These are phyloP conservation scores for Xylaria sp. DNA, from an alignment of 2,329 filamentous ascomycete species.

Conservation along the genomic window DNA sequence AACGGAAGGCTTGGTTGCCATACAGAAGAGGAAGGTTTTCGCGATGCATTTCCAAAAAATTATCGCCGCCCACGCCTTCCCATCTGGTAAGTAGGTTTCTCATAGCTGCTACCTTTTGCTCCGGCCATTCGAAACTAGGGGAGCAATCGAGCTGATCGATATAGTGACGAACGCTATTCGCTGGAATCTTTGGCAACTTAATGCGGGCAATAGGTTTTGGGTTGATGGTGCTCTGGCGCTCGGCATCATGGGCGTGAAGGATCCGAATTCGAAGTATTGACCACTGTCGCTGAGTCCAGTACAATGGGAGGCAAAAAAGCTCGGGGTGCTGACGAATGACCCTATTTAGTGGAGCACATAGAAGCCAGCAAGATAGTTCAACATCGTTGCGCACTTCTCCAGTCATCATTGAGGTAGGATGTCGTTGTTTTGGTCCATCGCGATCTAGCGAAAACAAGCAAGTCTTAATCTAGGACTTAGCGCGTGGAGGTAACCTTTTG, in stretches of 20 bases:
- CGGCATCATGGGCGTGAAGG: conserved; percentile 5
- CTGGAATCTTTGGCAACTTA: neutral
- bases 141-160: neutral
- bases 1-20: neutral
- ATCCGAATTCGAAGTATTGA: neutral
- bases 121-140: neutral
- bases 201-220: neutral
- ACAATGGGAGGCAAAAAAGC: neutral
- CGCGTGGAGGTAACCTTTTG: too few species aligned
- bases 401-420: conserved; percentile 1
- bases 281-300: conserved; percentile 5
- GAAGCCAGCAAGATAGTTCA: conserved; percentile 1
- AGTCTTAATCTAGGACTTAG: too few species aligned
- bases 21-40: neutral
- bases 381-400: neutral
- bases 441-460: neutral
- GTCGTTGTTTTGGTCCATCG: neutral
- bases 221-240: conserved; percentile 3
- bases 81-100: neutral
- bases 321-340: neutral
- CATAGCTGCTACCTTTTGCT: neutral
- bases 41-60: neutral
- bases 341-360: conserved; percentile 1
- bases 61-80: neutral
- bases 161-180: neutral